phyloP scores from a whole-genome alignment of 768 basidiomycete species.

The Suillus decipiens region DNA sequence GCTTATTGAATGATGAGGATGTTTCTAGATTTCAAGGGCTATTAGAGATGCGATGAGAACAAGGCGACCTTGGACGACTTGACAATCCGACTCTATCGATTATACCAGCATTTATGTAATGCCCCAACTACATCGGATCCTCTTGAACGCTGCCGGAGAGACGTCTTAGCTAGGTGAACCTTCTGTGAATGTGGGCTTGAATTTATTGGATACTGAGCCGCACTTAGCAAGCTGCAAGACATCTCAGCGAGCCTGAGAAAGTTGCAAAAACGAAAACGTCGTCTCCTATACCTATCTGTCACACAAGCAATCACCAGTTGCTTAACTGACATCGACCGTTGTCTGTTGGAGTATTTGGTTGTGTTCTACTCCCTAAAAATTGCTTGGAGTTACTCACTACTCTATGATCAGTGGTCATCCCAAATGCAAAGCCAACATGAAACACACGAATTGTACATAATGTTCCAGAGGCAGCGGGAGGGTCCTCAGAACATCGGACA shows the following conservation, averaged over 20 bases:
- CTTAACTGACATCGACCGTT: not conserved
- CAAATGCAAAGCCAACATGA: not conserved
- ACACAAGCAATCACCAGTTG: too few species aligned
- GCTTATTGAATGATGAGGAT: too few species aligned
- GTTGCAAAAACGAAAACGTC: too few species aligned
- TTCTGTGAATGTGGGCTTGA: not conserved
- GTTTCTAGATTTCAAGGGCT: too few species aligned
- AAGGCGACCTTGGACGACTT: not conserved
- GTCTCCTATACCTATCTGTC: too few species aligned
- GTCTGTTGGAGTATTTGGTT: not conserved
- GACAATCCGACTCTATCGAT: not conserved
- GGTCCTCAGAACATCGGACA: constrained; percentile 3
- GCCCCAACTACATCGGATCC: not conserved
- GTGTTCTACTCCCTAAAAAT: not conserved
- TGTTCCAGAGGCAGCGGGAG: not conserved
- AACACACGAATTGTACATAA: not conserved
- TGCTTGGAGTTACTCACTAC: not conserved
- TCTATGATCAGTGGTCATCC: not conserved
- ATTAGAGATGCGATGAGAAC: too few species aligned
- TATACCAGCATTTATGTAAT: not conserved
- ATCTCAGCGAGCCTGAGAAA: not conserved
- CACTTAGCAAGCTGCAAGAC: not conserved
- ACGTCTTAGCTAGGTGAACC: not conserved
- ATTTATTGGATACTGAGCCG: not conserved
- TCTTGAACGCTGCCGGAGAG: not conserved